Evolutionary conservation across 148 eudicot species (phyloP), one percentile per base, ranked within the genome.

Genomic region (Persicaria maculosa): DNA sequence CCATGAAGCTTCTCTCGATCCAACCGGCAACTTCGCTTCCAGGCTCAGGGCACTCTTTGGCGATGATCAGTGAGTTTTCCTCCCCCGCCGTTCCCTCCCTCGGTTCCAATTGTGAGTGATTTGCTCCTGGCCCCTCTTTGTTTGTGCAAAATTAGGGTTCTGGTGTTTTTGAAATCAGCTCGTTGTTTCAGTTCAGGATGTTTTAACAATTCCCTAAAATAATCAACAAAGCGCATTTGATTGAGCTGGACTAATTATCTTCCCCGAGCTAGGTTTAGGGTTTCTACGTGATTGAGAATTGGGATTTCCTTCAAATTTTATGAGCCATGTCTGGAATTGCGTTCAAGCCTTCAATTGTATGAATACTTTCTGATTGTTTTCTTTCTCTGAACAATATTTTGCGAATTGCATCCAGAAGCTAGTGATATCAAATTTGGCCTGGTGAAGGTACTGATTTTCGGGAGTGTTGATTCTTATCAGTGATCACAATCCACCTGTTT

Each of bases 1-100:
- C 1, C 86, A 76, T 40, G 93, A 93, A 72, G 96, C 93, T 15
- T 76, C 80, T 5, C 77, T 71, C 44, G 95, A 92, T 19, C 78
- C 93, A 19, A 77, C 90, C 15, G 93, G 93, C 15, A 46, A 68
- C 53, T 90, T 92, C 61, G 88, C 88, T 20, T 52, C 83, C 50
- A 76, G 90, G 72, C 88, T 92, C 11, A 81, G 83, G 22, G 22
- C 74, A 12, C 84, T 92, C 48, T 65, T 65, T 46, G 44, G 70
- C 47, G 70, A 65, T 15, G 70, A 65, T 46, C 70, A 14, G 19
- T 65, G 68, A 65, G 47, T 65, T 65, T 65, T 40, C 45, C 47
- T 40, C 46, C 20, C 40, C 40, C 11, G 3, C 9, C 22, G 9
- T 9, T 55, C 16, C 14, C 14, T 50, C 54, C 6, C 16, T 54